Evolutionary conservation across 2,329 filamentous ascomycete species (phyloP), one percentile per base, ranked within the genome.

Genomic region (Hymenoscyphus fraxineus): DNA sequence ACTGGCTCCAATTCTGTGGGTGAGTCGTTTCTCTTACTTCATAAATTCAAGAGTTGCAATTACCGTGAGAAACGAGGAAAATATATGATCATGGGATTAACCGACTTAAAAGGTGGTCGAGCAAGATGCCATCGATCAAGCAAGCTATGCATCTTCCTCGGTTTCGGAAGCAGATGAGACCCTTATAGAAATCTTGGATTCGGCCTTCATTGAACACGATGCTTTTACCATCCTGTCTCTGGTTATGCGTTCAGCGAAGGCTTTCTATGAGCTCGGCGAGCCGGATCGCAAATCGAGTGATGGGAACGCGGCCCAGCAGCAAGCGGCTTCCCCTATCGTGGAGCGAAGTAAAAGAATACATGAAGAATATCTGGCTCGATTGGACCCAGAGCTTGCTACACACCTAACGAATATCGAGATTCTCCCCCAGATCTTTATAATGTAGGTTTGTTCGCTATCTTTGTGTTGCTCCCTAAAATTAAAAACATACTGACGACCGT

Each of bases 361-460:
- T 74, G 88, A 96, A 71, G 85, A 90, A 35, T 88, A 91, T 60
- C 80, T 99, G 56, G 86, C 86, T 64, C 88, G 87, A 68, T 82
- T 92, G 38, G 95, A 98, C 74, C 88, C 91, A n/a, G 89, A 93
- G 73, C 83, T 98, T 35, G 89, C 92, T 15, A 81, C 82, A 31
- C 93, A 98, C 76, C 82, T 99, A 19, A 88, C 88, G 65, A 85
- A 86, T 65, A 88, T 97, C 58, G 94, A 97, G 66, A 88, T 99
- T 66, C 79, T 97, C n/a, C 95, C 95, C 1, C 95, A 99, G 72
- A 94, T 99, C 60, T 99, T 98, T 74, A 80, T 98, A 31, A 96
- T 98, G 91, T 95, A 78, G 76, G 85, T 75, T 61, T 16, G 32
- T 1, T 57, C n/a, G 10, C 35, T 19, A 27, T 54, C 19, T 15